phyloP scores from a whole-genome alignment of 345 rosid genomes.

The Geranium brycei region DNA sequence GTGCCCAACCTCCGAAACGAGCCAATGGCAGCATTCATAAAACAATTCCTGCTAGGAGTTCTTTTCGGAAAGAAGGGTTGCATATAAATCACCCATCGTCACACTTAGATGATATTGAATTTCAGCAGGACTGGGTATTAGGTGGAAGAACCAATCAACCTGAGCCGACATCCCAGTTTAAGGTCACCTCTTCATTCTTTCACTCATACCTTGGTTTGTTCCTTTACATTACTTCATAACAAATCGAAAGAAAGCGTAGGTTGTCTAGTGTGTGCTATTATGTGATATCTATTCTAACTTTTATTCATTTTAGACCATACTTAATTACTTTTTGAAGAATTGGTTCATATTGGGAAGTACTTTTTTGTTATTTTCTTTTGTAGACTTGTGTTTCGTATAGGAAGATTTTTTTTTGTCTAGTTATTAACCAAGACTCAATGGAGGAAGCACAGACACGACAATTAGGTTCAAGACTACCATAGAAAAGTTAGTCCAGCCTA shows the following conservation, averaged over 20 bases:
- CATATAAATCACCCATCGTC: slow-evolving; percentile 5
- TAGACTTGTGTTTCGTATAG: too few species aligned
- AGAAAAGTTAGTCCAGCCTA: too few species aligned
- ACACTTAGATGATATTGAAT: slow-evolving; percentile 11
- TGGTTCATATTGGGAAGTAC: neutral
- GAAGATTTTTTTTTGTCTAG: too few species aligned
- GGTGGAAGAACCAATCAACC: slow-evolving; percentile 10
- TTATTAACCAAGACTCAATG: too few species aligned
- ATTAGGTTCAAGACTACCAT: too few species aligned
- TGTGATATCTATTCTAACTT: neutral
- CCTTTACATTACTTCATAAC: too few species aligned
- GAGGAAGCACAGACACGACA: too few species aligned
- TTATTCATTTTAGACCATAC: neutral
- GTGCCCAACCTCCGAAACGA: slow-evolving; percentile 11
- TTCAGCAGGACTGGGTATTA: slow-evolving; percentile 14
- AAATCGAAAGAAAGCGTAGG: too few species aligned
- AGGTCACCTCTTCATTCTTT: slow-evolving; percentile 20
- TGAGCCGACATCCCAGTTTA: slow-evolving; percentile 10
- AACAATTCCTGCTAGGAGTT: slow-evolving; percentile 6
- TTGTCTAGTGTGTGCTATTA: neutral
- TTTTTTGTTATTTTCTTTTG: too few species aligned
- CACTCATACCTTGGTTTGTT: neutral
- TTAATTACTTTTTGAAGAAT: neutral
- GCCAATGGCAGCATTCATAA: slow-evolving; percentile 16
- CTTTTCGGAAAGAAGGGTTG: slow-evolving; percentile 14